Conservation (phyloP, 2,329 filamentous ascomycete genomes). For the Botrytis medusae region DNA sequence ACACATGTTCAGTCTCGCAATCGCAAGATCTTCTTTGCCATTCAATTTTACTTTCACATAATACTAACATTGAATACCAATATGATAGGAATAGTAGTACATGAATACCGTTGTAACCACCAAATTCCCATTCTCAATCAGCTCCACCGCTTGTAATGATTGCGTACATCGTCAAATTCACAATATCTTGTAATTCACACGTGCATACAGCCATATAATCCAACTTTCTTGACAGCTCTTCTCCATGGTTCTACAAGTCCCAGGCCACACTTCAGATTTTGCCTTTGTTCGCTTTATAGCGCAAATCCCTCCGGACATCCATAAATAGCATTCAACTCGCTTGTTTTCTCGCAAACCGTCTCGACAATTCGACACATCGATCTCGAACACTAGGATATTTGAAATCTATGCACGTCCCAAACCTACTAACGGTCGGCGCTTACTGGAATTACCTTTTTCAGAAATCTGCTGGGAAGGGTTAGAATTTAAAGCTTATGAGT, state of each 20-base stretch:
- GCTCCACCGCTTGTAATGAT: neutral
- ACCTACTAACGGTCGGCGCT: neutral
- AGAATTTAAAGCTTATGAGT: neutral
- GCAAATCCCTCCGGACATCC: neutral
- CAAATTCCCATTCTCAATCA: neutral
- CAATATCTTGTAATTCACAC: neutral
- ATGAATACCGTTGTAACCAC: neutral
- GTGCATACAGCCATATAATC: neutral
- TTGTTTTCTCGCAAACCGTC: neutral
- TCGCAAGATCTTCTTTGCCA: neutral
- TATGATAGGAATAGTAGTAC: neutral
- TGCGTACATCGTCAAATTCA: neutral
- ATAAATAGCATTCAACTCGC: neutral
- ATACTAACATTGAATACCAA: neutral
- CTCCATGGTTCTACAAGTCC: neutral
- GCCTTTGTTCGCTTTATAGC: neutral
- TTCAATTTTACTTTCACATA: neutral
- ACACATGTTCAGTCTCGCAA: neutral
- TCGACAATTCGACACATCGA: neutral
- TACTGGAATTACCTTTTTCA: neutral
- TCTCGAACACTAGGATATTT: neutral
- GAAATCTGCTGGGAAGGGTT: neutral
- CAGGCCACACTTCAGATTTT: conserved; percentile 1
- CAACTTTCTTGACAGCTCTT: neutral
- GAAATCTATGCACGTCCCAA: neutral